Evolutionary conservation across 1,284 basidiomycete species (phyloP).

Genomic region (Fomitopsis palustris): DNA sequence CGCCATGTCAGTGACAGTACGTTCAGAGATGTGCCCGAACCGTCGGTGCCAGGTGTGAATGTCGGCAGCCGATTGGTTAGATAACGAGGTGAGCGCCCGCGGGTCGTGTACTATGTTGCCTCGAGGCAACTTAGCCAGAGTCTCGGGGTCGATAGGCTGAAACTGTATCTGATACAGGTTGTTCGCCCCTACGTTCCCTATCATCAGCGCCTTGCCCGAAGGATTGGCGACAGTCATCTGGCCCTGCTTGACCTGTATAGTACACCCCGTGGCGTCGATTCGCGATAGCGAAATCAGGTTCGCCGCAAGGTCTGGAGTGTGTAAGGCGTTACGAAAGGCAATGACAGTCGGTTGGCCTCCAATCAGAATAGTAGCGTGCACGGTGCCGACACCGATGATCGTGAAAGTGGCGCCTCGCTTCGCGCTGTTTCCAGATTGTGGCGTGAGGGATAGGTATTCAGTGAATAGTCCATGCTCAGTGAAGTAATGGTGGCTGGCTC

Average conservation of each 20-base stretch:
- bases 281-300: conserved; percentile 1
- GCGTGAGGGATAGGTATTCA: background rate
- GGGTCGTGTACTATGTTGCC: too few species aligned
- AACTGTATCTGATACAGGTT: background rate
- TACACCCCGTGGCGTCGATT: background rate
- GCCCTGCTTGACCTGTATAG: background rate
- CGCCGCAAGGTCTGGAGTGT: background rate
- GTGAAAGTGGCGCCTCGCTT: background rate
- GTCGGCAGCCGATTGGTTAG: background rate
- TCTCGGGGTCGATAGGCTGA: background rate
- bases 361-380: background rate
- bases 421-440: background rate
- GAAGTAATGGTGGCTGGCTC: conserved; percentile 4
- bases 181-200: background rate
- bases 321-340: background rate
- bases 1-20: background rate
- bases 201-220: background rate
- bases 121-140: background rate
- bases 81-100: too few species aligned
- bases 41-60: background rate
- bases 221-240: too few species aligned
- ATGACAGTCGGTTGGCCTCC: background rate
- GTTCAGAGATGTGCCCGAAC: background rate
- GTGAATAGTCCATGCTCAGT: background rate
- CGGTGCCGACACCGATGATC: conserved; percentile 1